Percentiles rank a stretch among this genome's conserved stretches.
phyloP scores from a whole-genome alignment of 1,139 yeast species.

The Nakaseomyces kungkrabaensis region DNA sequence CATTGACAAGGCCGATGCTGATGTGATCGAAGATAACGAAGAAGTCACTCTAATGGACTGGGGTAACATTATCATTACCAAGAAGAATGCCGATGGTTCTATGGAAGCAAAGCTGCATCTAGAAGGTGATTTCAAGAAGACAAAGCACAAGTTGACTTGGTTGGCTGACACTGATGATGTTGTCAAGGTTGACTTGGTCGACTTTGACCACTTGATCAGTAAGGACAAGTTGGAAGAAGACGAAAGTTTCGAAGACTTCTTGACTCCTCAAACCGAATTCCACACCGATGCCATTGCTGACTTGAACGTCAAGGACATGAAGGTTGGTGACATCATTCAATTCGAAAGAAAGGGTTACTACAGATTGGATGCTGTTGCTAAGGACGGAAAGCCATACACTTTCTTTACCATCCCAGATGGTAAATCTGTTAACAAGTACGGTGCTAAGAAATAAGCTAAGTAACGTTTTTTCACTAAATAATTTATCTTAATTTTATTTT shows the following conservation, averaged over 20 bases:
- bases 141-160: slow-evolving; percentile 94
- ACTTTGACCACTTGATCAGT: slow-evolving; percentile 90
- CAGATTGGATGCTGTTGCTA: slow-evolving; percentile 58
- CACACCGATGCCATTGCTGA: slow-evolving; percentile 73
- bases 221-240: slow-evolving; percentile 94
- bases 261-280: slow-evolving; percentile 85
- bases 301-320: slow-evolving; percentile 61
- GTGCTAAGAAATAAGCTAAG: slow-evolving; percentile 43
- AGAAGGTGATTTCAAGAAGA: slow-evolving; percentile 96
- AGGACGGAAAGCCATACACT: slow-evolving; percentile 54
- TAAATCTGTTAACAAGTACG: slow-evolving; percentile 75
- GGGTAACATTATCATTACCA: slow-evolving; percentile 86
- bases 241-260: slow-evolving; percentile 86
- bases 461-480: background rate
- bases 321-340: slow-evolving; percentile 82
- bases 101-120: slow-evolving; percentile 76
- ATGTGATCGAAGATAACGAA: slow-evolving; percentile 58
- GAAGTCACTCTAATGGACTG: slow-evolving; percentile 97
- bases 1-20: slow-evolving; percentile 88
- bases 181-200: slow-evolving; percentile 69
- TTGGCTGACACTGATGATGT: slow-evolving; percentile 71
- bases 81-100: slow-evolving; percentile 54
- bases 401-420: slow-evolving; percentile 97
- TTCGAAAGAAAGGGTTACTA: slow-evolving; percentile 96
- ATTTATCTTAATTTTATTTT: background rate